Evolutionary conservation across 2,329 filamentous ascomycete species (phyloP), one percentile per base, ranked within the genome.

Genomic region (Trichophyton verrucosum): DNA sequence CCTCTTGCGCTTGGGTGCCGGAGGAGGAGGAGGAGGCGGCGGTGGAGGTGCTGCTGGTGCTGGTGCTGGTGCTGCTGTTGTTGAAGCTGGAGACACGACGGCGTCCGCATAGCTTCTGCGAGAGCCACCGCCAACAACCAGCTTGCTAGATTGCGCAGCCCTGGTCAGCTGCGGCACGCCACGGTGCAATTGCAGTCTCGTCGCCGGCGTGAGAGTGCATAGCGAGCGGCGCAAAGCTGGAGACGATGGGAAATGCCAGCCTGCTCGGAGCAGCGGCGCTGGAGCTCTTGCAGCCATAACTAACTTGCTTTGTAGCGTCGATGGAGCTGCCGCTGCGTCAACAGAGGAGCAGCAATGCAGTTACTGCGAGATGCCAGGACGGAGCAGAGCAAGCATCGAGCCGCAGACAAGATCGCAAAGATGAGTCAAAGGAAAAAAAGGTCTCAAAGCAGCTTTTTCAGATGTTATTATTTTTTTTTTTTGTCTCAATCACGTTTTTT

Each of bases 41-140:
- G 22, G 22, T 2, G 22, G 22, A 2, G 22, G 22, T 2, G 22
- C 1, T 24, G 22, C 22, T 70, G 53, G 9, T 11, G 33, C 33
- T 38, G 33, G 9, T 13, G 33, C 8, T 3, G 22, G 22, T 24
- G 22, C 2, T 70, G 53, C 33, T 11, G 33, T 9, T 38, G 33
- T 9, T 13, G 33, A 2, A 38, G 33, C 33, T 13, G 77, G 71
- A 59, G 78, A 76, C 30, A 77, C 73, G 49, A 71, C 64, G 63
- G 76, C 77, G 68, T 84, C 80, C 60, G 83, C 81, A 65, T 81
- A 81, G 24, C 72, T 68, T 60, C 79, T 75, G 61, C 76, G 76
- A 67, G 76, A 76, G 40, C 70, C 64, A 62, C 74, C 74, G 11
- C 62, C 70, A 69, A n/a, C 74, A 59, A 27, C 46, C 20, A 47